phyloP scores from a whole-genome alignment of 1,284 basidiomycete species.

The Ceratorhiza oryzae-sativae region DNA sequence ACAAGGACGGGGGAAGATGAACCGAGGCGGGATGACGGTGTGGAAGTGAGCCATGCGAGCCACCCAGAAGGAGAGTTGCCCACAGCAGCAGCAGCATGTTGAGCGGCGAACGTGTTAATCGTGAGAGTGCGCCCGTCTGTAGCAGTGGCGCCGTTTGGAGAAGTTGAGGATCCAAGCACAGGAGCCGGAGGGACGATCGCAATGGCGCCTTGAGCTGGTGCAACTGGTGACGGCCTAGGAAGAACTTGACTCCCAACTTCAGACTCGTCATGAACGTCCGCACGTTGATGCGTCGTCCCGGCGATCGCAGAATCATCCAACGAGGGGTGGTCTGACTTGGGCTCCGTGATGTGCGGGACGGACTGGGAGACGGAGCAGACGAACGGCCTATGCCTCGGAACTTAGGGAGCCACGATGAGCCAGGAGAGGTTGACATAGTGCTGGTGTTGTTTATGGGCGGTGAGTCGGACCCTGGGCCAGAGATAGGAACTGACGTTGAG shows the following conservation, averaged over 20 bases:
- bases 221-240: too few species aligned
- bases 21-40: background rate
- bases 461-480: background rate
- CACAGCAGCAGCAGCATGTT: constrained; percentile 13
- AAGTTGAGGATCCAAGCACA: background rate
- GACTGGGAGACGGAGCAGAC: background rate
- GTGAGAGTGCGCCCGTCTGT: background rate
- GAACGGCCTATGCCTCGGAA: constrained; percentile 19
- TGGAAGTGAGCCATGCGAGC: constrained; percentile 23
- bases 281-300: background rate
- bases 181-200: background rate
- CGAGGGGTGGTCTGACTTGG: too few species aligned
- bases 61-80: constrained; percentile 28
- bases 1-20: background rate
- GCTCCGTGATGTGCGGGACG: background rate
- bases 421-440: background rate
- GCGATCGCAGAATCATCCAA: too few species aligned
- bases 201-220: background rate
- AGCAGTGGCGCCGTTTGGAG: background rate
- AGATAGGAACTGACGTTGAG: background rate
- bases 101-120: constrained; percentile 30
- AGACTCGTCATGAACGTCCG: background rate
- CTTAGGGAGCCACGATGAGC: constrained; percentile 25
- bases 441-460: background rate
- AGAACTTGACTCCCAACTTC: background rate